phyloP scores from a whole-genome alignment of 352 stramenopile genomes.

The Nothophytophthora sp. region DNA sequence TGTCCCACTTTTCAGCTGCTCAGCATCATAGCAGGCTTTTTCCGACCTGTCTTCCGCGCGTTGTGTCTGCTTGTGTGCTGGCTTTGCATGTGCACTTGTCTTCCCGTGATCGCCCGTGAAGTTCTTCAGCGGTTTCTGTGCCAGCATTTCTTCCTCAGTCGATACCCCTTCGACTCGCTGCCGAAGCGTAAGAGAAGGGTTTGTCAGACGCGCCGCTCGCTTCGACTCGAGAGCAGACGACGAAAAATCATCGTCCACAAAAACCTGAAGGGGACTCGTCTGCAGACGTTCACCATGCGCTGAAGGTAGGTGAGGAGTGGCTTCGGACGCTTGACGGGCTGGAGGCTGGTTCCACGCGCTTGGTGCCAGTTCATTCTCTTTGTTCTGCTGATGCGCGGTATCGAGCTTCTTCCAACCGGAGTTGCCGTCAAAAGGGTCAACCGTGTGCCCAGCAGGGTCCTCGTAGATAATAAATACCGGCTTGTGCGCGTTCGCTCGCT shows the following conservation, averaged over 20 bases:
- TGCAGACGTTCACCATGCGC: constrained; percentile 5
- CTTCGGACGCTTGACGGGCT: neutral
- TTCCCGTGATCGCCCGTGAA: constrained; percentile 41
- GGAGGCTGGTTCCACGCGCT: constrained; percentile 46
- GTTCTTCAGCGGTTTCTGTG: constrained; percentile 79
- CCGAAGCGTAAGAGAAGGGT: constrained; percentile 65
- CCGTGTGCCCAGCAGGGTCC: constrained; percentile 50
- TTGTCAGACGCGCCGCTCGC: constrained; percentile 32
- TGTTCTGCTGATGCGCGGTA: constrained; percentile 73
- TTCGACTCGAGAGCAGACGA: constrained; percentile 22
- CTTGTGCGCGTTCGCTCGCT: constrained; percentile 70
- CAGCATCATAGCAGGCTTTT: constrained; percentile 41
- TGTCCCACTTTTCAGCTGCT: constrained; percentile 36
- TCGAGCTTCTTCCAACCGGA: constrained; percentile 71
- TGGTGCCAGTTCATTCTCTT: constrained; percentile 68
- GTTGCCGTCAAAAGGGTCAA: constrained; percentile 62
- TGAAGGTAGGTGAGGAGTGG: constrained; percentile 3
- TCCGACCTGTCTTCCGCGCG: constrained; percentile 11
- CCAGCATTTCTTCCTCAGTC: constrained; percentile 79
- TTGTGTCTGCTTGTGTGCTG: constrained; percentile 24
- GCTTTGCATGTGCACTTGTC: constrained; percentile 1
- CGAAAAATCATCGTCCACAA: constrained; percentile 74
- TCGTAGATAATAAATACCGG: constrained; percentile 87
- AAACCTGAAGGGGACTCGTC: constrained; percentile 62
- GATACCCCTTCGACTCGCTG: constrained; percentile 69